Evolutionary conservation across 352 stramenopile genomes (phyloP).

Genomic region (Phytophthora sp.): DNA sequence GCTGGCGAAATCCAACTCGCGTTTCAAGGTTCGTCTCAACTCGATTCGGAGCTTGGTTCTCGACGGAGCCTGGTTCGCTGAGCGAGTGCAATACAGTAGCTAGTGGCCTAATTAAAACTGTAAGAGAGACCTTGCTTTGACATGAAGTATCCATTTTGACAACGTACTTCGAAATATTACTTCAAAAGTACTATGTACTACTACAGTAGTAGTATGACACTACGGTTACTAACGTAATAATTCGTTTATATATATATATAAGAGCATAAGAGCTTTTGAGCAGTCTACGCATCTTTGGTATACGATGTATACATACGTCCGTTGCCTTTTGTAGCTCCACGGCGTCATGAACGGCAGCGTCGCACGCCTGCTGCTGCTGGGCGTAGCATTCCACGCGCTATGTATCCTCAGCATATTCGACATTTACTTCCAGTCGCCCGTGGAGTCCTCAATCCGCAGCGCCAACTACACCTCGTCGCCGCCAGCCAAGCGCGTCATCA

Average conservation of each 20-base stretch:
- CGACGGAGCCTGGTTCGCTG: constrained; percentile 55
- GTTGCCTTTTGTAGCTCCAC: not conserved
- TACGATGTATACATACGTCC: not conserved
- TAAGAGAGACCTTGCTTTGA: too few relatives aligned
- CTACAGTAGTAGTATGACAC: too few relatives aligned
- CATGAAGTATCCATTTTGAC: too few relatives aligned
- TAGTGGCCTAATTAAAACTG: too few relatives aligned
- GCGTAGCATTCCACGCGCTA: constrained; percentile 75
- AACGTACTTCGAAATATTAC: too few relatives aligned
- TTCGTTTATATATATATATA: too few relatives aligned
- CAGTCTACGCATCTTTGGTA: too few relatives aligned
- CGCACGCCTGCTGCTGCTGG: constrained; percentile 60
- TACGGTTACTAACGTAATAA: too few relatives aligned
- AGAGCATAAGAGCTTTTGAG: too few relatives aligned
- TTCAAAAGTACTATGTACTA: too few relatives aligned
- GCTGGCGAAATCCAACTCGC: constrained; percentile 51
- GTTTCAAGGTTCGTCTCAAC: constrained; percentile 49
- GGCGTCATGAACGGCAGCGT: constrained; percentile 18
- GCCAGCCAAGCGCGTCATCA: constrained; percentile 67
- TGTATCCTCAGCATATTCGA: constrained; percentile 88
- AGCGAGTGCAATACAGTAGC: constrained; percentile 25
- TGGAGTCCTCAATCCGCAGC: constrained; percentile 63
- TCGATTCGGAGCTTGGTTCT: constrained; percentile 47
- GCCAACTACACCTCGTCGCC: constrained; percentile 41
- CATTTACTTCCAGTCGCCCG: constrained; percentile 88